Conservation (phyloP, 768 basidiomycete genomes). For the Amanita muscaria region DNA sequence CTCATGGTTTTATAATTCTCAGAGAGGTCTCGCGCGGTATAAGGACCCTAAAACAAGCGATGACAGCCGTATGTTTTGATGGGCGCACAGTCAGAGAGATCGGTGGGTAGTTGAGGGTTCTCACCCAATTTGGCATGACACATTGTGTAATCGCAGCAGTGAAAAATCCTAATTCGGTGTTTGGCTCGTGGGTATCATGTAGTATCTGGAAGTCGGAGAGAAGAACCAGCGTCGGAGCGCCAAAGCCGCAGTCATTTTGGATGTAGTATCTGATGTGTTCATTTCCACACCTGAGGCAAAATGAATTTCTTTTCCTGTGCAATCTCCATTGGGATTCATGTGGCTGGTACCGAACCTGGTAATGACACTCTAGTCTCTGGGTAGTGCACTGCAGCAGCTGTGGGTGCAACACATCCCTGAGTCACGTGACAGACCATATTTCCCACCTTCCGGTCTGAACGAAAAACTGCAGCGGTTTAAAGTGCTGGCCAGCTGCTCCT, state of each 20-base stretch:
- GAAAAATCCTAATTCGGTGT: not conserved
- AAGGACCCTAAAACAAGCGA: constrained; percentile 6
- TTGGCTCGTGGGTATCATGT: not conserved
- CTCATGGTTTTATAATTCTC: not conserved
- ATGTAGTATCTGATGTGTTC: too few species aligned
- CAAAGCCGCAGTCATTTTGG: too few species aligned
- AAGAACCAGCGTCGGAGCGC: too few species aligned
- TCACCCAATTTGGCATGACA: not conserved
- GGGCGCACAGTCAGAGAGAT: not conserved
- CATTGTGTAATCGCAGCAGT: not conserved
- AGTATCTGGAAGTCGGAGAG: not conserved
- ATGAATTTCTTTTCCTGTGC: not conserved
- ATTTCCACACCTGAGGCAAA: too few species aligned
- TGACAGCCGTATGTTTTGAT: not conserved
- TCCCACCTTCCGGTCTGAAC: not conserved
- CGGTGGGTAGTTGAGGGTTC: not conserved
- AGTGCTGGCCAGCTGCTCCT: not conserved
- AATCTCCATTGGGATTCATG: not conserved
- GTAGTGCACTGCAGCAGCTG: too few species aligned
- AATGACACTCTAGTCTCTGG: too few species aligned
- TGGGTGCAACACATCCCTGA: not conserved
- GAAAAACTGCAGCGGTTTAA: not conserved
- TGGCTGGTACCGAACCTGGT: too few species aligned
- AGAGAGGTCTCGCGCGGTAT: constrained; percentile 1
- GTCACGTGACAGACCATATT: constrained; percentile 3